Percentiles rank a stretch among this genome's conserved stretches.
Conservation (phyloP, 2,329 filamentous ascomycete species). For the Fusarium sp. region DNA sequence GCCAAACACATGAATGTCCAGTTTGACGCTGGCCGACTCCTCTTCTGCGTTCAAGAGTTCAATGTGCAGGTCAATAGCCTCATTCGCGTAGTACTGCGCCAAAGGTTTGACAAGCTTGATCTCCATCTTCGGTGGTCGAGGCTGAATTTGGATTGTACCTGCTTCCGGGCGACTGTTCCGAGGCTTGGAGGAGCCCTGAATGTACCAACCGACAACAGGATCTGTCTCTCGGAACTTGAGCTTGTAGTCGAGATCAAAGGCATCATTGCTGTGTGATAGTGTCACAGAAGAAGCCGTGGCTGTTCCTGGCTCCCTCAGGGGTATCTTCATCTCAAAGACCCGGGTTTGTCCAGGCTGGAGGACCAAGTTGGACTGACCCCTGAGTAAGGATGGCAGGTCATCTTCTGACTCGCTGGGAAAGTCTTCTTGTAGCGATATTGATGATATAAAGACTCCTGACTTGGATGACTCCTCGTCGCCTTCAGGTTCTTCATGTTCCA, state of each 20-base stretch:
- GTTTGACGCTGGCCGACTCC: conserved; percentile 76
- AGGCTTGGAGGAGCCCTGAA: conserved; percentile 56
- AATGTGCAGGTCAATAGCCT: conserved; percentile 76
- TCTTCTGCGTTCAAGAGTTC: conserved; percentile 86
- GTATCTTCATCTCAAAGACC: conserved; percentile 78
- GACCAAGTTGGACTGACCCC: conserved; percentile 72
- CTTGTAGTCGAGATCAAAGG: conserved; percentile 76
- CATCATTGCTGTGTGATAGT: conserved; percentile 71
- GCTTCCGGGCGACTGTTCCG: conserved; percentile 62
- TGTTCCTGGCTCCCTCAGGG: conserved; percentile 85
- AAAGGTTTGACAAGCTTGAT: conserved; percentile 73
- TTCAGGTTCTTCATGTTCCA: conserved; percentile 56
- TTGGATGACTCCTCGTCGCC: conserved; percentile 2
- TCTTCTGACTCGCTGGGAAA: conserved; percentile 42
- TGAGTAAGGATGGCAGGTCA: conserved; percentile 55
- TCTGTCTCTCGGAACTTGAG: conserved; percentile 63
- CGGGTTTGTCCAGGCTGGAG: conserved; percentile 75
- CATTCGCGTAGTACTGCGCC: conserved; percentile 87
- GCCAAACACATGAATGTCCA: conserved; percentile 77
- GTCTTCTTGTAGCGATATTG: conserved; percentile 49
- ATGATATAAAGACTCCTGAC: conserved; percentile 34
- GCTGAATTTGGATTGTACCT: conserved; percentile 77
- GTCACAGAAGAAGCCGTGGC: conserved; percentile 74
- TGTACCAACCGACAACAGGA: conserved; percentile 63
- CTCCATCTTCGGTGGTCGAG: conserved; percentile 92